A percentile compares a stretch with the other conserved stretches of the same genome.
phyloP scores from a whole-genome alignment of 306 rosid genomes.

The Vigna radiata region DNA sequence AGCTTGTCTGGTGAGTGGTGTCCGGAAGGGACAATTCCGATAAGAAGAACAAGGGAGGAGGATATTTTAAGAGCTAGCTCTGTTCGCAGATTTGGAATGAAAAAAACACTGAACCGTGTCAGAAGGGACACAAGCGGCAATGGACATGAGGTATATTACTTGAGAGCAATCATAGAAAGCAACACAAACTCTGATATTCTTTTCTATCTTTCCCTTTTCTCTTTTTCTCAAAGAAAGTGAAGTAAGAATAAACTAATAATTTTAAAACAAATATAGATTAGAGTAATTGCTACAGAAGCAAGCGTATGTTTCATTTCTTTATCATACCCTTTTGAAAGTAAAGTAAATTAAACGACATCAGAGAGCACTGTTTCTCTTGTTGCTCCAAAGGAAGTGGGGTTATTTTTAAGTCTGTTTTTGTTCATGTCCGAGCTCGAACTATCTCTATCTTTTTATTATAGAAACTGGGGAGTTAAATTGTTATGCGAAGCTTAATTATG shows the following conservation, averaged over 20 bases:
- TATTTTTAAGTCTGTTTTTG: background rate
- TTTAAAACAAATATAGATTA: background rate
- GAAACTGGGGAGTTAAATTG: background rate
- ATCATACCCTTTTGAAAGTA: slow-evolving; percentile 6
- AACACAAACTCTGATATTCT: slow-evolving; percentile 37
- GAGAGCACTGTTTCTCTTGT: background rate
- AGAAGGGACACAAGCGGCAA: slow-evolving; percentile 74
- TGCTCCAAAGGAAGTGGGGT: slow-evolving; percentile 7
- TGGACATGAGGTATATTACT: slow-evolving; percentile 84
- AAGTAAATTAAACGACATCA: background rate
- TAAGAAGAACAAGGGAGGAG: slow-evolving; percentile 73
- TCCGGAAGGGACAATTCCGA: slow-evolving; percentile 81
- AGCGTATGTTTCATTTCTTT: background rate
- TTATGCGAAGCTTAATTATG: background rate
- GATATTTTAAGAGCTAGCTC: slow-evolving; percentile 83
- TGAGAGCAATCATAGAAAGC: slow-evolving; percentile 16
- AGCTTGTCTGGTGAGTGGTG: slow-evolving; percentile 72
- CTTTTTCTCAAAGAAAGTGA: slow-evolving; percentile 3
- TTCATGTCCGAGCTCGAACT: background rate
- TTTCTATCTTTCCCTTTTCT: background rate
- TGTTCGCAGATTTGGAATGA: slow-evolving; percentile 73
- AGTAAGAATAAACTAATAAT: slow-evolving; percentile 7
- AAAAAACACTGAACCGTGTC: slow-evolving; percentile 56
- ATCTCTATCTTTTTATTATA: background rate
- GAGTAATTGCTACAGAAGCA: slow-evolving; percentile 42